Conservation (phyloP, 2,329 filamentous ascomycete species). For the Xylaria polymorpha region DNA sequence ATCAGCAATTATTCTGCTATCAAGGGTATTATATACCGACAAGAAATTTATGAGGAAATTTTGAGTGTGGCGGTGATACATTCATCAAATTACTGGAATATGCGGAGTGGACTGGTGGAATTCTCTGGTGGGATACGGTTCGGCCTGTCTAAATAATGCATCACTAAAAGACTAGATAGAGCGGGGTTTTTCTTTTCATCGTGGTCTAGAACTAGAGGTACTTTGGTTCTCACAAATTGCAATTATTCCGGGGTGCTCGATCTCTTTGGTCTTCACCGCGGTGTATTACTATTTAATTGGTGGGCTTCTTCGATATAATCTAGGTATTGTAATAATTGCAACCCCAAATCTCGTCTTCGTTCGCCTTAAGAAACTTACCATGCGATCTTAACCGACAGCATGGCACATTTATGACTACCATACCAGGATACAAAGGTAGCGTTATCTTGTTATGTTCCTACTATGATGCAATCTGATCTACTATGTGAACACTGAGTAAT, state of each 20-base stretch:
- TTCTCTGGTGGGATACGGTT: background rate
- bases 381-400: background rate
- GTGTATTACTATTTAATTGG: background rate
- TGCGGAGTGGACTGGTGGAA: background rate
- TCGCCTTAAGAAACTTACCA: background rate
- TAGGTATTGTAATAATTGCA: background rate
- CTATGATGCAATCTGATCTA: background rate
- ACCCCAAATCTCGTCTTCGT: background rate
- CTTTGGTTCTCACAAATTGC: background rate
- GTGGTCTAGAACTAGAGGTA: background rate
- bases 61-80: background rate
- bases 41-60: background rate
- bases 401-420: background rate
- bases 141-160: background rate
- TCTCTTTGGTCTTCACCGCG: background rate
- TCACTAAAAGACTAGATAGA: background rate
- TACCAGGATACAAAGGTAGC: too few species aligned
- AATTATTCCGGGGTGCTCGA: background rate
- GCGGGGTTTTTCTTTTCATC: background rate
- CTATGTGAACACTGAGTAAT: background rate
- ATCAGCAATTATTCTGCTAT: slow-evolving; percentile 3
- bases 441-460: background rate
- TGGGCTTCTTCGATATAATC: background rate
- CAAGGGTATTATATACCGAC: slow-evolving; percentile 17
- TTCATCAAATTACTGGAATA: background rate